phyloP scores from a whole-genome alignment of 1,139 yeast genomes.

The Pichia inconspicua region DNA sequence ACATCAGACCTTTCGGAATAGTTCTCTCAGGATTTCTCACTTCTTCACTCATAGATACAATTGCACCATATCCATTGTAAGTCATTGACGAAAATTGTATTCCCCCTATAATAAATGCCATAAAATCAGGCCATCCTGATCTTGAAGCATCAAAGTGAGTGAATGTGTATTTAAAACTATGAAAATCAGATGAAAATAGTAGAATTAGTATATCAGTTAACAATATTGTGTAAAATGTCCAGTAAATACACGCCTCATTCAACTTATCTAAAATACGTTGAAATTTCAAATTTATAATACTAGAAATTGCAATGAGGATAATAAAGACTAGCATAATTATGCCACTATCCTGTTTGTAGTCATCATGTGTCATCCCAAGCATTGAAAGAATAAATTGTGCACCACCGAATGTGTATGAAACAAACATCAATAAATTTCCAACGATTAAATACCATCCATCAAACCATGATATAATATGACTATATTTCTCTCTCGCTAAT shows the following conservation, averaged over 20 bases:
- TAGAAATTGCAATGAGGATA: slow-evolving; percentile 48
- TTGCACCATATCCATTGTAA: slow-evolving; percentile 74
- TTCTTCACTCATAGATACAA: slow-evolving; percentile 78
- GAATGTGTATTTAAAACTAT: slow-evolving; percentile 51
- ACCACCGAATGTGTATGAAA: slow-evolving; percentile 67
- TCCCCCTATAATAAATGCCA: slow-evolving; percentile 72
- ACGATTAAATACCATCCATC: slow-evolving; percentile 69
- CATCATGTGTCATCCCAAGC: slow-evolving; percentile 51
- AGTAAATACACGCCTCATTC: slow-evolving; percentile 58
- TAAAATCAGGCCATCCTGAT: slow-evolving; percentile 62
- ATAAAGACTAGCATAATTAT: slow-evolving; percentile 51
- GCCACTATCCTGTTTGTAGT: slow-evolving; percentile 49
- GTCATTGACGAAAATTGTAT: slow-evolving; percentile 75
- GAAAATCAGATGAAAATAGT: slow-evolving; percentile 52
- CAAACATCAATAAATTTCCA: slow-evolving; percentile 72
- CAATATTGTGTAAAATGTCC: slow-evolving; percentile 69
- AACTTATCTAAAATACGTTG: slow-evolving; percentile 53
- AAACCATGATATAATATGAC: slow-evolving; percentile 57
- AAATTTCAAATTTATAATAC: slow-evolving; percentile 53
- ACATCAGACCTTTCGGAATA: slow-evolving; percentile 70
- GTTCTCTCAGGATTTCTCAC: slow-evolving; percentile 67
- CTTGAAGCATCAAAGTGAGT: slow-evolving; percentile 64
- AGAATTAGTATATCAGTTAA: slow-evolving; percentile 57
- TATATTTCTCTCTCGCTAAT: slow-evolving; percentile 48
- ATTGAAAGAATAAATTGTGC: slow-evolving; percentile 62